phyloP scores from a whole-genome alignment of 1,284 basidiomycete species.

The Trametes sp. region DNA sequence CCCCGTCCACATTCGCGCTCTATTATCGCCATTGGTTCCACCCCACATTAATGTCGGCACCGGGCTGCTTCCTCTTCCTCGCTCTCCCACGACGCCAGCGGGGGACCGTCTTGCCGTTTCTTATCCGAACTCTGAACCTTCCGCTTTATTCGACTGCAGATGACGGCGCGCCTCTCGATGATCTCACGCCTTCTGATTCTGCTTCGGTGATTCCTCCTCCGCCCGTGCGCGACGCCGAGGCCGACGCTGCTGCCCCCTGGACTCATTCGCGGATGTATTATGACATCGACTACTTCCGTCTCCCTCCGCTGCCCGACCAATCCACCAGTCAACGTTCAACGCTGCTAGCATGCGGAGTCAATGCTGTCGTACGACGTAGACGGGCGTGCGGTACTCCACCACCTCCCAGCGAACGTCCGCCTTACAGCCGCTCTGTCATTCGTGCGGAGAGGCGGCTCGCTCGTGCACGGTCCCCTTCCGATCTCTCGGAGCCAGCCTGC shows the following conservation, averaged over 20 bases:
- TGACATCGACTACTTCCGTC: not conserved
- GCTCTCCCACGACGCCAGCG: slow-evolving; percentile 16
- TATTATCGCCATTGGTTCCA: slow-evolving; percentile 26
- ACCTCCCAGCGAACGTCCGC: slow-evolving; percentile 17
- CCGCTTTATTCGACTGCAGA: slow-evolving; percentile 10
- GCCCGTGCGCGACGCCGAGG: slow-evolving; percentile 5
- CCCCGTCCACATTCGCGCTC: slow-evolving; percentile 15
- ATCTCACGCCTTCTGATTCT: slow-evolving; percentile 24
- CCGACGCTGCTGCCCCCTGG: slow-evolving; percentile 4
- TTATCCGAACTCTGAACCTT: slow-evolving; percentile 16
- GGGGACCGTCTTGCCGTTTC: slow-evolving; percentile 14
- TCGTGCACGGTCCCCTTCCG: slow-evolving; percentile 18
- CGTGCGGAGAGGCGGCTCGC: slow-evolving; percentile 16
- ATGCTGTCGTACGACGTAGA: slow-evolving; percentile 16
- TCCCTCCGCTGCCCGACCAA: too few relatives aligned
- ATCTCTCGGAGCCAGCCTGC: slow-evolving; percentile 20
- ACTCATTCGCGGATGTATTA: not conserved
- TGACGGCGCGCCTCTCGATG: slow-evolving; percentile 16
- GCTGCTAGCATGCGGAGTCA: not conserved
- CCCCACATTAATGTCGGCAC: slow-evolving; percentile 30
- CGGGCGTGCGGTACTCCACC: slow-evolving; percentile 6
- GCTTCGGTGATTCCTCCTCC: slow-evolving; percentile 18
- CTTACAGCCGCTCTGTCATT: slow-evolving; percentile 25
- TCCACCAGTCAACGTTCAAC: not conserved
- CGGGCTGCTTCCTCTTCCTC: slow-evolving; percentile 18